Percentiles rank a stretch among this genome's conserved stretches.
Conservation (phyloP, 2,329 filamentous ascomycete species). For the Colletotrichum cuscutae region DNA sequence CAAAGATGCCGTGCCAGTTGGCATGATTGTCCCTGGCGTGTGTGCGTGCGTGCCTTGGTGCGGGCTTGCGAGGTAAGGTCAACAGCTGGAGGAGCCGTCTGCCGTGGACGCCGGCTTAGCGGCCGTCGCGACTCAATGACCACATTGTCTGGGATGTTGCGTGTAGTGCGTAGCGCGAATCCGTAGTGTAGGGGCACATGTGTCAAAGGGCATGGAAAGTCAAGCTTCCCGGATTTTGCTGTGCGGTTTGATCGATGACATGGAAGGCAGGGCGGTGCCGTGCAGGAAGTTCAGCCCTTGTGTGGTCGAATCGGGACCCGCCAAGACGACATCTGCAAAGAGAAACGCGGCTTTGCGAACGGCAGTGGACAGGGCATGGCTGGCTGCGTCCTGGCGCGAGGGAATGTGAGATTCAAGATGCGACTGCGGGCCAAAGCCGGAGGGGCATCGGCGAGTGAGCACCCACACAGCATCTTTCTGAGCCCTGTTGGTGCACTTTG, state of each 20-base stretch:
- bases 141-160: background rate
- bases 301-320: conserved; percentile 12
- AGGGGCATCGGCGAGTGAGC: conserved; percentile 5
- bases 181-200: background rate
- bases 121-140: background rate
- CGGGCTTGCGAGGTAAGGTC: no score
- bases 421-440: conserved; percentile 8
- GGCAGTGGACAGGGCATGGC: conserved; percentile 16
- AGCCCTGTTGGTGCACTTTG: background rate
- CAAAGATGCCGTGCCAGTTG: conserved; percentile 4
- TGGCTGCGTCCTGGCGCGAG: conserved; percentile 26
- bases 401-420: conserved; percentile 30
- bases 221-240: conserved; percentile 3
- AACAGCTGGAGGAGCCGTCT: background rate
- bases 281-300: background rate
- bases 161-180: background rate
- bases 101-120: background rate
- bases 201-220: conserved; percentile 6
- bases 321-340: conserved; percentile 28
- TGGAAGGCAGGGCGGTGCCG: conserved; percentile 16
- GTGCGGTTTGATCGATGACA: conserved; percentile 24
- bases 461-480: background rate
- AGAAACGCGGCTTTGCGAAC: conserved; percentile 28
- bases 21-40: background rate
- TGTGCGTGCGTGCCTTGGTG: no score